Conservation (phyloP, 129 eudicot species). For the Flaveria trinervia region DNA sequence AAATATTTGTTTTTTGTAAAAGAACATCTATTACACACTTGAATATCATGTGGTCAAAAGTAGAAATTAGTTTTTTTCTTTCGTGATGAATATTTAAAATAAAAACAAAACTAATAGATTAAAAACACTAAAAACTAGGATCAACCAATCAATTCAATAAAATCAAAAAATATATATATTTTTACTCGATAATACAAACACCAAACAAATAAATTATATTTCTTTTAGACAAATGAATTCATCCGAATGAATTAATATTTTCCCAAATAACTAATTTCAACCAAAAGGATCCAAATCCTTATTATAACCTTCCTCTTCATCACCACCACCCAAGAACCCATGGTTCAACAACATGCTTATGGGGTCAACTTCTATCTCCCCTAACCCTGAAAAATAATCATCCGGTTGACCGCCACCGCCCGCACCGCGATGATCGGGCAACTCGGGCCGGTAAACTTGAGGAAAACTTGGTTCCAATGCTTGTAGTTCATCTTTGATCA, state of each 20-base stretch:
- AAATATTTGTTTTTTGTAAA: no score
- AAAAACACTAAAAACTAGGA: neutral
- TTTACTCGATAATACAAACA: slow-evolving; percentile 33
- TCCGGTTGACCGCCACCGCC: slow-evolving; percentile 12
- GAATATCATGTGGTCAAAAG: no score
- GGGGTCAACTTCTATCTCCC: slow-evolving; percentile 76
- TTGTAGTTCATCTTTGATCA: slow-evolving; percentile 32
- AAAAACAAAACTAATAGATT: neutral
- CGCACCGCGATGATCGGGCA: slow-evolving; percentile 30
- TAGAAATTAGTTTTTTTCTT: no score
- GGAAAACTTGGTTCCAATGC: slow-evolving; percentile 40
- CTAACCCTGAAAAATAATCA: slow-evolving; percentile 80
- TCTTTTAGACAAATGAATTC: slow-evolving; percentile 20
- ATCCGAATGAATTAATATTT: slow-evolving; percentile 16
- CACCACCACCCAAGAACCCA: slow-evolving; percentile 51
- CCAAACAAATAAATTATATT: slow-evolving; percentile 31
- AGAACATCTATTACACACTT: no score
- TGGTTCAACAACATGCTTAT: slow-evolving; percentile 62
- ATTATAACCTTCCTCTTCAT: slow-evolving; percentile 31
- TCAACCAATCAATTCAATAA: slow-evolving; percentile 14
- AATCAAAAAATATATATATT: slow-evolving; percentile 14
- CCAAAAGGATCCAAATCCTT: slow-evolving; percentile 75
- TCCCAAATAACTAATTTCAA: slow-evolving; percentile 16
- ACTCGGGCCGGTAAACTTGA: slow-evolving; percentile 52
- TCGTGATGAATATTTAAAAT: neutral